Base-by-base conservation (phyloP, 139 green algal species). In the Picochlorum sp. region DNA sequence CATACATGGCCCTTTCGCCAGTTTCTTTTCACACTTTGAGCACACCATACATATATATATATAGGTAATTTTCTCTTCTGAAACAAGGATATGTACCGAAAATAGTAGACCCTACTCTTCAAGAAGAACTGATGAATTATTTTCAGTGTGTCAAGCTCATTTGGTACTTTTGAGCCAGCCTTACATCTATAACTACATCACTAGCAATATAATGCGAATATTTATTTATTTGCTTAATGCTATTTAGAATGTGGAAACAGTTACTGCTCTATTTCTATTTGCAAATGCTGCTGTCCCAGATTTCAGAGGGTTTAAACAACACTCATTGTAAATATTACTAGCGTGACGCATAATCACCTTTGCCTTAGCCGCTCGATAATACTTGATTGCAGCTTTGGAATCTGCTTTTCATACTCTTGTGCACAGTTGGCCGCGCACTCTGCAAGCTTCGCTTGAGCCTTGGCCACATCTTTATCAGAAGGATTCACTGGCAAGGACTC, bases 1-100 rank as follows among this genome's bases (percentile, higher is more conserved):
- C 2, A 78, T 75, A 24, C 64, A 70, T 2, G 73, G 65, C 9
- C 81, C 66, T 43, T 85, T 81, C 12, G 53, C 49, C 10, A 88
- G 64, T 55, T 87, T 87, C 55, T 89, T 89, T 33, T 89, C 69
- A 36, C 81, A 89, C 33, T 81, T 86, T 9, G 50, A 47, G 63
- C 81, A 89, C 7, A 89, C 81, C 81, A 89, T 88, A 2, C 9
- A 43, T 18, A n/a, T n/a, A n/a, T 29, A 39, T 37, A 39, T 24
- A 22, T 59, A 59, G 7, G 35, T 26, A n/a, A 50, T 6, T 39
- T 32, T 22, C 22, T 37, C n/a, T 7, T 25, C 18, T 39, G n/a
- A 24, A 41, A 41, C 12, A 41, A 41, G 35, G 9, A 12, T 41
- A 41, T 12, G 10, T 41, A 9, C 12, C 12, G 12, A 12, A 12